A percentile compares a stretch with the other conserved stretches of the same genome.
Evolutionary conservation across 805 yeast genomes (phyloP).

Genomic region (Candida bentonensis): DNA sequence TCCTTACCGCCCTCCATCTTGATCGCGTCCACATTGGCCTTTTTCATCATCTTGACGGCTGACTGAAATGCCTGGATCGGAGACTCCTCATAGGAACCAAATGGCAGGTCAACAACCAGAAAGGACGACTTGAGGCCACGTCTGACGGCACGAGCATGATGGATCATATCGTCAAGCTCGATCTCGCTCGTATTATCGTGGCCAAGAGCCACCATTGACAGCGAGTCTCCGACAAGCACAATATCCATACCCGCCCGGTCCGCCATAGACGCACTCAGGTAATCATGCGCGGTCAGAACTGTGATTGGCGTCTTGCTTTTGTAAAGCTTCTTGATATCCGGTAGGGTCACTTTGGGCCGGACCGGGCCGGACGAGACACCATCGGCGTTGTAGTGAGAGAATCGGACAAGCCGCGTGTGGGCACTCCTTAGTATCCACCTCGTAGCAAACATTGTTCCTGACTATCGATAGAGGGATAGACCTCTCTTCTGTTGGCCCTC

Average conservation of each 20-base stretch:
- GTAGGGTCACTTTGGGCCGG: constrained; percentile 26
- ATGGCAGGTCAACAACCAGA: constrained; percentile 76
- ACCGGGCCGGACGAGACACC: neutral
- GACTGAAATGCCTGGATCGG: constrained; percentile 47
- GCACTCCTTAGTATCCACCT: too few species aligned
- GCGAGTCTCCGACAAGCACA: constrained; percentile 76
- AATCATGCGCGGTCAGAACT: constrained; percentile 83
- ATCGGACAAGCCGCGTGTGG: too few species aligned
- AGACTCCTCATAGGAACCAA: constrained; percentile 67
- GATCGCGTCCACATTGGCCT: constrained; percentile 50
- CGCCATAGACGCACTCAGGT: constrained; percentile 58
- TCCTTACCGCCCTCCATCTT: constrained; percentile 75
- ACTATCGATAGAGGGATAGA: too few species aligned
- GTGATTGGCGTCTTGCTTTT: constrained; percentile 27
- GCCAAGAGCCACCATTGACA: constrained; percentile 87
- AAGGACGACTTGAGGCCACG: constrained; percentile 57
- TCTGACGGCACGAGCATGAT: constrained; percentile 60
- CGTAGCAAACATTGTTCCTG: too few species aligned
- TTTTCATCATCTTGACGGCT: constrained; percentile 39
- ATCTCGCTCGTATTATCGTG: constrained; percentile 52
- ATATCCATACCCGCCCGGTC: constrained; percentile 54
- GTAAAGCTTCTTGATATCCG: constrained; percentile 26
- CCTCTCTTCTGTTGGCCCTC: too few species aligned
- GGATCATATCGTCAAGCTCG: constrained; percentile 60
- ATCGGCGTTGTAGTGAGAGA: neutral